A percentile compares a stretch with the other conserved stretches of the same genome.
Conservation (phyloP, 257 asterid species). For the Lycium barbarum region DNA sequence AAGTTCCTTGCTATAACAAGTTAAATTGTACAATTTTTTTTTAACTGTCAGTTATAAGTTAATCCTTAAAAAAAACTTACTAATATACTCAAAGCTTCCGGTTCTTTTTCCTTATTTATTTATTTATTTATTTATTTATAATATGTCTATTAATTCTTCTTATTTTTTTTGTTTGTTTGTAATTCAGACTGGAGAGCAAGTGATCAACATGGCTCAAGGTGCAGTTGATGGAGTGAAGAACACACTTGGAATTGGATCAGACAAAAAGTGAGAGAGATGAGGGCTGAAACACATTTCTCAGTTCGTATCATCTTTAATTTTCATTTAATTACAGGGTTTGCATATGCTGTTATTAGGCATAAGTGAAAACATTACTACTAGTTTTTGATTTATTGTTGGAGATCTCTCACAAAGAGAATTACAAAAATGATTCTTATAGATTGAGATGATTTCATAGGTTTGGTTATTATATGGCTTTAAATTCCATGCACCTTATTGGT, state of each 20-base stretch:
- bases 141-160: background rate
- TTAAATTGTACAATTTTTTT: no score
- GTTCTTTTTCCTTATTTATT: no score
- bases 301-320: background rate
- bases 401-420: background rate
- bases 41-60: no score
- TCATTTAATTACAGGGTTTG: background rate
- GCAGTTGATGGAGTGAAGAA: slow-evolving; percentile 74
- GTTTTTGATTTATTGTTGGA: background rate
- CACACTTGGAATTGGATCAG: slow-evolving; percentile 67
- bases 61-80: no score
- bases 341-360: background rate
- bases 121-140: no score
- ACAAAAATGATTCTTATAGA: background rate
- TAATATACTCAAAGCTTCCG: no score
- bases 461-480: background rate
- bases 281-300: background rate
- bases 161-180: background rate
- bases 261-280: slow-evolving; percentile 51
- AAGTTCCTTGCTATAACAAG: no score
- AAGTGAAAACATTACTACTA: background rate
- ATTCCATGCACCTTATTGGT: slow-evolving; percentile 5
- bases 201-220: slow-evolving; percentile 62
- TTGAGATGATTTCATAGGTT: slow-evolving; percentile 7
- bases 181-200: slow-evolving; percentile 59